A percentile compares a stretch with the other conserved stretches of the same genome.
phyloP scores from a whole-genome alignment of 495 filamentous ascomycete species.

The Mytilinidion resinicola region DNA sequence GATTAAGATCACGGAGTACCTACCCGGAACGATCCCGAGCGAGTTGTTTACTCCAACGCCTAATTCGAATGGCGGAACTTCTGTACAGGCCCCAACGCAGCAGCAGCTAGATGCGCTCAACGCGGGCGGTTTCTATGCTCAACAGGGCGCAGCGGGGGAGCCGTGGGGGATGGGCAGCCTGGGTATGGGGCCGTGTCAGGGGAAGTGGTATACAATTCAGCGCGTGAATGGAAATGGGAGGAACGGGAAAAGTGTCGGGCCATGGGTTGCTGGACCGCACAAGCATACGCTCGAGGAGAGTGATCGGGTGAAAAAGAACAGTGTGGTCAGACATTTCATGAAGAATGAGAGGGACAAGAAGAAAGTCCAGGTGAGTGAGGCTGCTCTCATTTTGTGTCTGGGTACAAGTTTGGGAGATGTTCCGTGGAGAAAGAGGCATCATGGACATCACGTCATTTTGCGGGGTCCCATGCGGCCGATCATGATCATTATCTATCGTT shows the following conservation, averaged over 20 bases:
- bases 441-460: conserved; percentile 18
- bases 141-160: too few species aligned
- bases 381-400: not conserved
- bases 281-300: conserved; percentile 72
- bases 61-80: too few species aligned
- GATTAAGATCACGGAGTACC: conserved; percentile 85
- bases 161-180: too few species aligned
- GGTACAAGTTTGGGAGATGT: not conserved
- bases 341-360: conserved; percentile 64
- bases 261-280: conserved; percentile 53
- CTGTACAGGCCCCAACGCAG: conserved; percentile 13
- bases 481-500: not conserved
- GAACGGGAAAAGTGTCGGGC: conserved; percentile 63
- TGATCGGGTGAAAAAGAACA: conserved; percentile 82
- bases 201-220: conserved; percentile 40
- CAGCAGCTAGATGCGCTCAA: conserved; percentile 7
- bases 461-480: conserved; percentile 3
- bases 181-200: not conserved
- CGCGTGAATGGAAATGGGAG: conserved; percentile 71
- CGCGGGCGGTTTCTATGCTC: not conserved
- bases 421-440: not conserved
- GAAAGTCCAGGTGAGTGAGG: conserved; percentile 55
- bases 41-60: not conserved
- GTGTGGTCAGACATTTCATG: conserved; percentile 59
- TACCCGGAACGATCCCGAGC: conserved; percentile 47